Evolutionary conservation across 768 basidiomycete genomes (phyloP).

Genomic region (Lentinula boryana): DNA sequence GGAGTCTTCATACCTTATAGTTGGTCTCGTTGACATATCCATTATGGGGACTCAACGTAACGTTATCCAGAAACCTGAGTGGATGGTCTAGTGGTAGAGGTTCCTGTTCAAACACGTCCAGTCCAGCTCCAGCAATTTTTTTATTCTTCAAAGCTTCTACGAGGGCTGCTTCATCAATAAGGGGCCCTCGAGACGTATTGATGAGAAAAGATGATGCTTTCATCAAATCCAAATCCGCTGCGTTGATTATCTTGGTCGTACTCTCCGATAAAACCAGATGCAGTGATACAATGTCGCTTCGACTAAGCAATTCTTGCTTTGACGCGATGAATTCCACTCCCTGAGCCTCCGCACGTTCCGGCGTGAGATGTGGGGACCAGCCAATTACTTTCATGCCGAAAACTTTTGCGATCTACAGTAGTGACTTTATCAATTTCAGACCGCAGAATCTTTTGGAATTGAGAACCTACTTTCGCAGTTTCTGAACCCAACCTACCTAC

Average conservation of each 20-base stretch:
- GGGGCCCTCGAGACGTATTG: conserved; percentile 62
- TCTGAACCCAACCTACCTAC: conserved; percentile 50
- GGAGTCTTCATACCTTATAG: conserved; percentile 34
- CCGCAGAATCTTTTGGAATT: neutral
- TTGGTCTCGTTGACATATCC: conserved; percentile 49
- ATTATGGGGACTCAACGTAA: conserved; percentile 56
- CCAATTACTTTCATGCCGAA: conserved; percentile 56
- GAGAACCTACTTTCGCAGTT: conserved; percentile 38
- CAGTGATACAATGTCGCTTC: conserved; percentile 55
- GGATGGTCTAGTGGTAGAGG: conserved; percentile 57
- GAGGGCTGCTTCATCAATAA: conserved; percentile 56
- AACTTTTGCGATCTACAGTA: conserved; percentile 45
- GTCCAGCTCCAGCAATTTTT: conserved; percentile 50
- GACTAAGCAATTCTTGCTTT: conserved; percentile 47
- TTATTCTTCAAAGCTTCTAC: conserved; percentile 38
- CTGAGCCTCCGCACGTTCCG: conserved; percentile 37
- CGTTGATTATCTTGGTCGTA: conserved; percentile 43
- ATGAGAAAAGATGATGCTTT: conserved; percentile 54
- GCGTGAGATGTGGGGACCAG: conserved; percentile 63
- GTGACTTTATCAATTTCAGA: neutral
- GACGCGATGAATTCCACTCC: conserved; percentile 42
- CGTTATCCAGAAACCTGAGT: conserved; percentile 42
- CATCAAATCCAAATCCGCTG: conserved; percentile 44
- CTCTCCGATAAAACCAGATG: conserved; percentile 52
- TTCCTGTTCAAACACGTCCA: conserved; percentile 65